A percentile compares a stretch with the other conserved stretches of the same genome.
phyloP scores from a whole-genome alignment of 345 rosid genomes.

The Firmiana major region DNA sequence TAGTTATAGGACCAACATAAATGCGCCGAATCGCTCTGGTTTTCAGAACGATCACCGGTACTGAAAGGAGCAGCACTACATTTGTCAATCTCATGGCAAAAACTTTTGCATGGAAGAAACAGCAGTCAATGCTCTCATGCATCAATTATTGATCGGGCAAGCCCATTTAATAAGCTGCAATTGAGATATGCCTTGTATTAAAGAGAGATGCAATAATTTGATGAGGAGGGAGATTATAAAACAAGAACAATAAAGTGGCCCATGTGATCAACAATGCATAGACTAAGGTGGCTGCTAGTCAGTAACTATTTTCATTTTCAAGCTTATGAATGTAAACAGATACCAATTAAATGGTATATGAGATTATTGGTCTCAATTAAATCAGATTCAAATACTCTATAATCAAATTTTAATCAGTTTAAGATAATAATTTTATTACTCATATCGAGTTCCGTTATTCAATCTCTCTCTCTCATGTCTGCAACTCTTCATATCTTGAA shows the following conservation, averaged over 20 bases:
- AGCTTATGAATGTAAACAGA: no score
- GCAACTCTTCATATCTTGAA: neutral
- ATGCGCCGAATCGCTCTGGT: neutral
- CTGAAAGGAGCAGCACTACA: neutral
- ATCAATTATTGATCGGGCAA: neutral
- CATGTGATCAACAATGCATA: neutral
- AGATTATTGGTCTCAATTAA: no score
- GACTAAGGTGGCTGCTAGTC: neutral
- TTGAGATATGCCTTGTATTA: neutral
- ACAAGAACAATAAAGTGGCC: neutral
- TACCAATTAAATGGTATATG: no score
- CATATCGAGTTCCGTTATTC: no score
- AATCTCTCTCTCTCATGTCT: neutral
- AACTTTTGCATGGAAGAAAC: neutral
- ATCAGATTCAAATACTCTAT: no score
- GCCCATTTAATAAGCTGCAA: neutral
- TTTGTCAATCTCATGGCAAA: neutral
- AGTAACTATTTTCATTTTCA: neutral
- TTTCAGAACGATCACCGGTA: neutral
- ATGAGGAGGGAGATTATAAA: no score
- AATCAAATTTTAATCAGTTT: no score
- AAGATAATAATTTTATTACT: no score
- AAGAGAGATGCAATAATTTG: neutral
- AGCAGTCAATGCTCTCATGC: neutral
- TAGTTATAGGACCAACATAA: neutral